Evolutionary conservation across 148 eudicot genomes (phyloP).

Genomic region (Chenopodium suecicum): DNA sequence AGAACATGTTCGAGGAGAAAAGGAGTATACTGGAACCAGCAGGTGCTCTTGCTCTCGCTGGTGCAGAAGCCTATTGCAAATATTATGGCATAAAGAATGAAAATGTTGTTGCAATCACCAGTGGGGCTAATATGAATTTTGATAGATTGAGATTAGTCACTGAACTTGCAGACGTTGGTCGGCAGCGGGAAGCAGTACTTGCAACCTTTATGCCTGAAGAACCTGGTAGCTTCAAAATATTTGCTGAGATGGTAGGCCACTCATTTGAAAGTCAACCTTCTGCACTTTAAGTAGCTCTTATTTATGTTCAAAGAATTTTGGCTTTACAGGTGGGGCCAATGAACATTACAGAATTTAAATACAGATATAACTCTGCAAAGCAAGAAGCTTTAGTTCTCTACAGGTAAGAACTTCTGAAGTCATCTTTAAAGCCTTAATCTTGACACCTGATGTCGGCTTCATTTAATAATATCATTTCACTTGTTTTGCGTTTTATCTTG

Average conservation of each 20-base stretch:
- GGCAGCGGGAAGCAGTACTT: constrained; percentile 94
- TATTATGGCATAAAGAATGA: constrained; percentile 78
- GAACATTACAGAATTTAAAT: constrained; percentile 94
- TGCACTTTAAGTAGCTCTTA: neutral
- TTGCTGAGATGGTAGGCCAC: constrained; percentile 63
- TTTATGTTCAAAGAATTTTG: neutral
- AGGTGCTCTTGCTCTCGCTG: constrained; percentile 97
- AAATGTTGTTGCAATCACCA: constrained; percentile 80
- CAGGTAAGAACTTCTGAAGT: constrained; percentile 50
- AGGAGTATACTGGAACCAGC: constrained; percentile 97
- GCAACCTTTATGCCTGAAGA: constrained; percentile 89
- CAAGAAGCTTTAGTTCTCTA: constrained; percentile 73
- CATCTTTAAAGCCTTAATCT: neutral
- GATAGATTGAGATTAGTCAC: constrained; percentile 92
- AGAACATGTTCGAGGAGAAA: constrained; percentile 99
- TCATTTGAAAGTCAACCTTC: neutral
- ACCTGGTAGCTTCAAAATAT: constrained; percentile 80
- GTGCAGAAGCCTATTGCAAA: constrained; percentile 99
- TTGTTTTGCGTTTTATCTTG: neutral
- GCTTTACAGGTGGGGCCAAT: constrained; percentile 79
- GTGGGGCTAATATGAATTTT: constrained; percentile 98
- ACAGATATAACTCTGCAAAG: constrained; percentile 59
- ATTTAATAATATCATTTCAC: neutral
- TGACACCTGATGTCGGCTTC: neutral
- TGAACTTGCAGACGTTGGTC: constrained; percentile 97